Base-by-base conservation (phyloP, 371 early-diverging fungal species). In the Mortierella polycephala region DNA sequence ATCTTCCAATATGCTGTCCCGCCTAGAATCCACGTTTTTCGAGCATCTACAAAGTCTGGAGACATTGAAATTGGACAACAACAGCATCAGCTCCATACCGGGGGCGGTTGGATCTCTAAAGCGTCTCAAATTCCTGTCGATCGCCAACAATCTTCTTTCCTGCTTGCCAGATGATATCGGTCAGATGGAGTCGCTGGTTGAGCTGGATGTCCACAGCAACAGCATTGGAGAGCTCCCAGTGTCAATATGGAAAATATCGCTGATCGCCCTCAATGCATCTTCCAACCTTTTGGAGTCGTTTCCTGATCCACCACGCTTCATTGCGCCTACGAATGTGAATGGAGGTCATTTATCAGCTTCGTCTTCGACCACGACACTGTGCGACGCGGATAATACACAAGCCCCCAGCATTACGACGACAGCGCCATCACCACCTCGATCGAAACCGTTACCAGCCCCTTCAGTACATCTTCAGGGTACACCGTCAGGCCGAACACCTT, bases 231-330 rank as follows among this genome's bases (percentile, higher is more conserved):
- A 86, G 47, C 76, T 97, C 0, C 96, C 96, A 3, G 84, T 88
- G 10, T 94, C 94, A 47, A 94, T 97, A n/a, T 96, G 96, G 97
- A 74, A 87, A 51, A 92, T 94, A 80, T 79, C 88, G 14, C 85
- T 97, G n/a, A 80, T 83, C 50, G 58, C 79, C 12, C 73, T 95
- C 20, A 96, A 95, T 55, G 85, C 89, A 30, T 94, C 92, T 4
- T 93, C 93, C 21, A 97, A 97, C 64, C 62, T 92, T 18, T 80
- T 97, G 12, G 89, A 88, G 54, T 66, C 81, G 41, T 93, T 94
- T 77, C 93, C 91, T 18, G 84, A 87, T 41, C 91, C 92, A 23
- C 73, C 75, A 40, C 72, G 69, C 41, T 41, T 63, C 13, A 44
- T 42, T 0, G 18, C 56, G 14, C 44, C 54, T 13, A 12, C 57